Evolutionary conservation across 2,329 filamentous ascomycete genomes (phyloP), one percentile per base, ranked within the genome.

Genomic region (Niveomyces coronatus): DNA sequence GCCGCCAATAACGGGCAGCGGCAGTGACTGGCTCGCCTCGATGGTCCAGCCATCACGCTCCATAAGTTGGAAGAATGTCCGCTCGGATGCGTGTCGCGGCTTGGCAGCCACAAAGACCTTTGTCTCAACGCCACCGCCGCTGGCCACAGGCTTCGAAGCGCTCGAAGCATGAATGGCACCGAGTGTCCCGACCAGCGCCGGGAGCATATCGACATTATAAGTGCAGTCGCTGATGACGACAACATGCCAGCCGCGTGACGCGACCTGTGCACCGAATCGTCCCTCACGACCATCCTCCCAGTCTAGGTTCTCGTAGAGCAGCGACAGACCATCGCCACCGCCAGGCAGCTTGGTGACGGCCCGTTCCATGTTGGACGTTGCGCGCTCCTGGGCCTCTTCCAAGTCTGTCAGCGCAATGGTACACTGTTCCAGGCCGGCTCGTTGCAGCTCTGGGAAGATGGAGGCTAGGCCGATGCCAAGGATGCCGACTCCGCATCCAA

Each of bases 191-290:
- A 76, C 66, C 16, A 78, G 60, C 3, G 68, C 62, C 1, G 69
- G 65, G 18, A 77, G 55, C 44, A 65, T 67, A 49, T 76, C 72
- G 37, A 65, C 67, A 44, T 77, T 77, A 59, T 77, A 77, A 0
- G 72, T 76, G 61, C 74, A 76, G 52, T 78, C 74, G 50, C 71
- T 75, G 16, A 77, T 56, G 37, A 74, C 59, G 32, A 75, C 49
- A 5, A 76, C 53, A 42, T 76, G 67, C 71, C 71, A 77, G 3
- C 52, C 43, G 3, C 53, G 55, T 1, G 58, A 54, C n/a, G 47
- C 44, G 2, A 60, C 61, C 17, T 60, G 50, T 0, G 56, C 46
- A 0, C 67, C 68, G 43, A 76, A 70, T 0, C 35, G 40, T 1
- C 68, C 70, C 2, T 53, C 43, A 19, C 60, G 53, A 1, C 68